Evolutionary conservation across 176 grass and related monocot species (phyloP), one percentile per base, ranked within the genome.

Genomic region (Juncus effusus): DNA sequence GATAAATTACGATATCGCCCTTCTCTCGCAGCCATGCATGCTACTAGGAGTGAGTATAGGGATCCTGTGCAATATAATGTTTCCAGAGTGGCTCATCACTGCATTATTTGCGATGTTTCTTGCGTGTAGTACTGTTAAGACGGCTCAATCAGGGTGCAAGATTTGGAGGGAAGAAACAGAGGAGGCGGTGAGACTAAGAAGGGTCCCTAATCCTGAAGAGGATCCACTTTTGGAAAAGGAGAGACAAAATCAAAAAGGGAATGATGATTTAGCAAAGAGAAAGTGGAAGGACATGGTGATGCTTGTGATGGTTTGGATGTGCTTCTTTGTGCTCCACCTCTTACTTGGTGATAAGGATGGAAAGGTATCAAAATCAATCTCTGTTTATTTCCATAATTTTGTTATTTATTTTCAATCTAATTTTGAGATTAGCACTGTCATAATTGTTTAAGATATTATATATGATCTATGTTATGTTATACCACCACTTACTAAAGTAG

Each of bases 61-160:
- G 50, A 86, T 95, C 15, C 50, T 85, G 15, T 90, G 83, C 80
- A 95, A 95, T 72, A 54, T 90, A 57, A 73, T 82, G 72, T 90
- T 90, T 74, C 90, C 90, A 3, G 90, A 95, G 51, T 95, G 90
- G 90, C 83, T 95, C 58, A 87, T 95, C 80, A 90, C 83, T 13
- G 78, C 12, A 56, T 56, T 87, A 45, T 95, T 95, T 65, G 65
- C 78, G 14, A 44, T 84, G 0, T 81, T 95, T 79, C 86, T 95
- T 38, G 83, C 81, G 13, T 81, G 16, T 65, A 87, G 77, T 72
- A 90, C 86, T 54, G 49, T 9, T 65, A 95, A 87, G 83, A 95
- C 86, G 19, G 70, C 73, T 51, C 65, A 80, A 47, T 81, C 83
- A 50, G 90, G 90, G 7, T 49, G 69, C 63, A 90, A 68, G 76